These are phyloP conservation scores for Botryotinia globosa DNA, from an alignment of 2,329 filamentous ascomycete genomes.

Conservation along the genomic window DNA sequence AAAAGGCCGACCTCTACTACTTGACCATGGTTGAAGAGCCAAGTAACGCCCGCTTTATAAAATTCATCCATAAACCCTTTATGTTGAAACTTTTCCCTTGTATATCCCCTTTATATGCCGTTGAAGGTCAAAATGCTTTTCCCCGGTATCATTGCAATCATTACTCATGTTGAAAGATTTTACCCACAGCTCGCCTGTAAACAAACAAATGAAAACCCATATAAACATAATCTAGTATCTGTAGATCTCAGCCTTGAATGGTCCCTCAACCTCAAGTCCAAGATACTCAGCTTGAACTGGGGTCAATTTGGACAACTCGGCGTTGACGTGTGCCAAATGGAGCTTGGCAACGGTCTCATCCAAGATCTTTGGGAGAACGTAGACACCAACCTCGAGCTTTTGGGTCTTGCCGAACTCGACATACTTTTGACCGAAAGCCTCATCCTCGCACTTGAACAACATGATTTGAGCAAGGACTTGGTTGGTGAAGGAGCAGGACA, in stretches of 20 bases:
- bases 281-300: slow-evolving; percentile 92
- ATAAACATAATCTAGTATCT: slow-evolving; percentile 38
- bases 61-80: slow-evolving; percentile 29
- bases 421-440: slow-evolving; percentile 88
- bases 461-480: slow-evolving; percentile 99
- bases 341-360: slow-evolving; percentile 97
- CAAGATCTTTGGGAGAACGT: slow-evolving; percentile 96
- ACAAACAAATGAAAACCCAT: slow-evolving; percentile 27
- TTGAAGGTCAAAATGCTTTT: slow-evolving; percentile 60
- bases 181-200: slow-evolving; percentile 27
- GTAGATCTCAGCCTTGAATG: slow-evolving; percentile 89
- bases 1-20: slow-evolving; percentile 37
- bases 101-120: slow-evolving; percentile 47
- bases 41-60: slow-evolving; percentile 41
- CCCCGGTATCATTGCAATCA: slow-evolving; percentile 56
- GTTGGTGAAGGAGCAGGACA: slow-evolving; percentile 99
- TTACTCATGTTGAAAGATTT: slow-evolving; percentile 46
- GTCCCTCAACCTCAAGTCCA: slow-evolving; percentile 78
- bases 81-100: slow-evolving; percentile 41
- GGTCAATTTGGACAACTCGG: slow-evolving; percentile 84
- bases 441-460: slow-evolving; percentile 90
- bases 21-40: slow-evolving; percentile 43
- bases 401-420: slow-evolving; percentile 90
- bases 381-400: slow-evolving; percentile 89
- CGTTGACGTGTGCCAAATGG: slow-evolving; percentile 91